phyloP scores from a whole-genome alignment of 2,329 filamentous ascomycete genomes.

The Sporothrix luriei region DNA sequence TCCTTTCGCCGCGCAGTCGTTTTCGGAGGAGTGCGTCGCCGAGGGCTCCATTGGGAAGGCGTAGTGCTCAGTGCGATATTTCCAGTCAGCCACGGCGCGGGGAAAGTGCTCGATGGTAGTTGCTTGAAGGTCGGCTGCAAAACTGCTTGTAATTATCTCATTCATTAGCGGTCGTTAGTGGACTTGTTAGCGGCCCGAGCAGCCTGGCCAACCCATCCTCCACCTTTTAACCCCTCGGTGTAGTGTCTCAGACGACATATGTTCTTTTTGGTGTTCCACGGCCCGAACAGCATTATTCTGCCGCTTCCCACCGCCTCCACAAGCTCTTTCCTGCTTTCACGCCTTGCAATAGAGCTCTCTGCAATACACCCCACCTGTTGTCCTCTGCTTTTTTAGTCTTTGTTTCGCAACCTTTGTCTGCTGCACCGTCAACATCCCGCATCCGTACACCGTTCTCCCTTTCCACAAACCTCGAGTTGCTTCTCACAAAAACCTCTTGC shows the following conservation, averaged over 20 bases:
- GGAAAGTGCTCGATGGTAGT: not conserved
- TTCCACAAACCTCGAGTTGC: not conserved
- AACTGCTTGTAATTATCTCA: not conserved
- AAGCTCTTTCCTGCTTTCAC: not conserved
- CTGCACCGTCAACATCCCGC: slow-evolving; percentile 16
- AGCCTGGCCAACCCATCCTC: not conserved
- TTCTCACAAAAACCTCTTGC: not conserved
- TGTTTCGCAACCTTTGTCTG: slow-evolving; percentile 20
- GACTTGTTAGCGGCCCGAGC: slow-evolving; percentile 15
- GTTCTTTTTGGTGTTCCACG: not conserved
- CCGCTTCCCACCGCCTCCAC: slow-evolving; percentile 2
- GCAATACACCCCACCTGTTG: slow-evolving; percentile 23
- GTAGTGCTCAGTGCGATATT: not conserved
- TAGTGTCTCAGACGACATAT: not conserved
- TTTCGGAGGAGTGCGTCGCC: slow-evolving; percentile 20
- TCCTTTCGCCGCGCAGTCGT: slow-evolving; percentile 20
- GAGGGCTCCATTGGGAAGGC: slow-evolving; percentile 17
- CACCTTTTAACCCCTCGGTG: slow-evolving; percentile 14
- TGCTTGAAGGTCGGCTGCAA: not conserved
- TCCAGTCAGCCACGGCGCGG: slow-evolving; percentile 6
- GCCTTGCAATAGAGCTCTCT: not conserved
- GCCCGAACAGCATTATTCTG: slow-evolving; percentile 20
- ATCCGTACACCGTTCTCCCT: slow-evolving; percentile 10
- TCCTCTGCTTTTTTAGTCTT: not conserved
- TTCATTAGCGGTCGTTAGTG: not conserved